Conservation (phyloP, 371 early-diverging fungal species). For the Rhizomucor pusillus region DNA sequence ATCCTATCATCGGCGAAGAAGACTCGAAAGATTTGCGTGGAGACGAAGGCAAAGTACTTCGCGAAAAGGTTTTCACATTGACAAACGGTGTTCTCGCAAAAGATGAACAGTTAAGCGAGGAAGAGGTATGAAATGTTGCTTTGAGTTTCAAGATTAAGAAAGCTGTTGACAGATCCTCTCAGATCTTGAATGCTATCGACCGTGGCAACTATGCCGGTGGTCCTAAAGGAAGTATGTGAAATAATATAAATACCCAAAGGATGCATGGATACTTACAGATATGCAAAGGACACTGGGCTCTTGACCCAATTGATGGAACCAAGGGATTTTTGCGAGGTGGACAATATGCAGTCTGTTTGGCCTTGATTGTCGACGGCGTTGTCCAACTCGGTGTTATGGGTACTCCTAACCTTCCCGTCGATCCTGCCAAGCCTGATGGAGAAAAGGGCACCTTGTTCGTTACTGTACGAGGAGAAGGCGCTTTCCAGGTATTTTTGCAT, state of each 20-base stretch:
- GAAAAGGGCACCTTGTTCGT: constrained; percentile 78
- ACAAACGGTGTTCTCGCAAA: constrained; percentile 66
- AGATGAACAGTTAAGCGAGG: constrained; percentile 55
- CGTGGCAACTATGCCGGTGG: constrained; percentile 88
- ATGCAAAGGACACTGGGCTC: constrained; percentile 75
- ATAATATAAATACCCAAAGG: background rate
- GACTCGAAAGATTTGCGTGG: constrained; percentile 82
- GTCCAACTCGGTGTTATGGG: constrained; percentile 93
- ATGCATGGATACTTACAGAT: background rate
- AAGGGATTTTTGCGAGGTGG: constrained; percentile 96
- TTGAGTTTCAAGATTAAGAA: constrained; percentile 15
- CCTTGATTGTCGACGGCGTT: constrained; percentile 84
- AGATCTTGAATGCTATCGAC: constrained; percentile 86
- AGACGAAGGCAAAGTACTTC: constrained; percentile 60
- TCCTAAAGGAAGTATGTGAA: constrained; percentile 66
- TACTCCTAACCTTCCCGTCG: constrained; percentile 89
- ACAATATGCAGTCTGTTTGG: constrained; percentile 96
- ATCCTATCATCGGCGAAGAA: constrained; percentile 94
- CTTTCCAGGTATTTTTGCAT: constrained; percentile 78
- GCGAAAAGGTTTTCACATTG: constrained; percentile 77
- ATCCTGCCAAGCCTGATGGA: constrained; percentile 57
- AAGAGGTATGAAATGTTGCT: constrained; percentile 52
- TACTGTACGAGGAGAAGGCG: constrained; percentile 82
- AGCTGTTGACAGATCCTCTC: background rate
- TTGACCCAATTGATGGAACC: constrained; percentile 96